Percentiles rank a stretch among this genome's conserved stretches.
phyloP scores from a whole-genome alignment of 768 basidiomycete species.

The Pulveroboletus ravenelii region DNA sequence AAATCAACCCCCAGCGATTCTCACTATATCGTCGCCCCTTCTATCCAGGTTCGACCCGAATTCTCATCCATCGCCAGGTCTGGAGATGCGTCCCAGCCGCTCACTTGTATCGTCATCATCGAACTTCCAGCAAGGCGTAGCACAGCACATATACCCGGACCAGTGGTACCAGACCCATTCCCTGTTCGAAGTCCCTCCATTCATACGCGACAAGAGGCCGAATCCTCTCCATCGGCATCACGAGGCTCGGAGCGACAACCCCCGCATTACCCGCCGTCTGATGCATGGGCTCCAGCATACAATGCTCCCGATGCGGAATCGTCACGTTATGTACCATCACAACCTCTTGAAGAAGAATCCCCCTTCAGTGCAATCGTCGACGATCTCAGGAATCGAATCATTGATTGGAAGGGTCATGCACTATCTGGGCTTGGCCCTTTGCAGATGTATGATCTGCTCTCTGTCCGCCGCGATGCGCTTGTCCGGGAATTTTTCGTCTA shows the following conservation, averaged over 20 bases:
- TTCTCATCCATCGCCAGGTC: conserved; percentile 77
- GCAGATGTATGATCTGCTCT: conserved; percentile 88
- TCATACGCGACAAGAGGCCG: conserved; percentile 22
- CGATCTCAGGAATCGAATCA: conserved; percentile 84
- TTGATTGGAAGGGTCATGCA: conserved; percentile 95
- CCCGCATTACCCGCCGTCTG: conserved; percentile 14
- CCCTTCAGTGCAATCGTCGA: conserved; percentile 82
- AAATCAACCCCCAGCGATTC: conserved; percentile 45
- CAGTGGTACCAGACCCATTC: conserved; percentile 48
- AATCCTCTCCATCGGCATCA: conserved; percentile 10
- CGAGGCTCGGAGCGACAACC: conserved; percentile 15
- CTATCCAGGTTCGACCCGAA: conserved; percentile 91
- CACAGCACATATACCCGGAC: conserved; percentile 47
- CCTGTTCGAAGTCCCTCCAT: conserved; percentile 25
- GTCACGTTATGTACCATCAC: conserved; percentile 28
- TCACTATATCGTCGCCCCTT: conserved; percentile 82
- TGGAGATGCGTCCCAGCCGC: conserved; percentile 65
- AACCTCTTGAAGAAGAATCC: conserved; percentile 52
- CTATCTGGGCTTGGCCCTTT: conserved; percentile 83
- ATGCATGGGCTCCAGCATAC: conserved; percentile 27
- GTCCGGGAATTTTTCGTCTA: conserved; percentile 95
- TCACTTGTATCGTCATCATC: conserved; percentile 92
- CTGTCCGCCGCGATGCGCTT: conserved; percentile 82
- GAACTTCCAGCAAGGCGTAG: conserved; percentile 80
- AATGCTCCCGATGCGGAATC: conserved; percentile 27